Conservation (phyloP, 2,329 filamentous ascomycete genomes). For the Cladophialophora exuberans region DNA sequence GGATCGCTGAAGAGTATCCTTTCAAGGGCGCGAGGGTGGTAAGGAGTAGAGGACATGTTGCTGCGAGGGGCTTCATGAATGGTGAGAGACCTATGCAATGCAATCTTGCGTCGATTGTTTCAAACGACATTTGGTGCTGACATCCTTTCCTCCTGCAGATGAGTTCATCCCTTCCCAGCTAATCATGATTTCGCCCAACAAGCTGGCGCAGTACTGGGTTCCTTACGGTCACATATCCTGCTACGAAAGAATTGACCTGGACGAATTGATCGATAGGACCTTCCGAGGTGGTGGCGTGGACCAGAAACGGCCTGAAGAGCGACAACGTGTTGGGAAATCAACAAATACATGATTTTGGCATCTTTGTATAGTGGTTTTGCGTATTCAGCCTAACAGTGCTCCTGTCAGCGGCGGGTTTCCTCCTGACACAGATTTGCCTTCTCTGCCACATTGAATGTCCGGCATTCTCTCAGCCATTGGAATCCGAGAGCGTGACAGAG, state of each 20-base stretch:
- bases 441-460: too few species aligned
- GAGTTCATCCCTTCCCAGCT: constrained; percentile 75
- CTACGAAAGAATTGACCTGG: constrained; percentile 48
- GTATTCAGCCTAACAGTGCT: too few species aligned
- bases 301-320: too few species aligned
- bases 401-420: too few species aligned
- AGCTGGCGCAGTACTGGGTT: constrained; percentile 82
- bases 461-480: too few species aligned
- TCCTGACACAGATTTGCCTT: too few species aligned
- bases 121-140: too few species aligned
- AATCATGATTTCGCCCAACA: constrained; percentile 75
- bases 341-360: too few species aligned
- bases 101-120: neutral
- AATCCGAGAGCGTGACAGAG: too few species aligned
- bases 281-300: constrained; percentile 16
- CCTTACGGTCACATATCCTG: constrained; percentile 51
- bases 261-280: constrained; percentile 39
- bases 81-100: constrained; percentile 57
- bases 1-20: constrained; percentile 65
- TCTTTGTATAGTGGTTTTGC: too few species aligned
- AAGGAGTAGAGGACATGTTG: constrained; percentile 75
- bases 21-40: constrained; percentile 79
- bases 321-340: too few species aligned
- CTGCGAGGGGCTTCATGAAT: constrained; percentile 68
- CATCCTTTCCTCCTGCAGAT: constrained; percentile 61